phyloP scores from a whole-genome alignment of 2,329 filamentous ascomycete genomes.

The Aspergillus spinulosporus region DNA sequence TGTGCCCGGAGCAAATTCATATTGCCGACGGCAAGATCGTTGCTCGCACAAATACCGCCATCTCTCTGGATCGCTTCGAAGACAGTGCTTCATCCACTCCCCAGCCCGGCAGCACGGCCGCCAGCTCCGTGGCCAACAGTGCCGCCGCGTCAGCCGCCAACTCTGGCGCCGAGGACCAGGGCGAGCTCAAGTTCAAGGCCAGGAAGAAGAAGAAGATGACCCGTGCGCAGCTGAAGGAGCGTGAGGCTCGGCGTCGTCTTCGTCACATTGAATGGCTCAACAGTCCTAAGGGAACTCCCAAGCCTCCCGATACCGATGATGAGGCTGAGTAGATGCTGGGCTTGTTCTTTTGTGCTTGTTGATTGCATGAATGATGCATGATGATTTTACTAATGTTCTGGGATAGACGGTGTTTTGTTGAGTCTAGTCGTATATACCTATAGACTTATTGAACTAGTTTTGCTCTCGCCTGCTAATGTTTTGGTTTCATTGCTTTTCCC shows the following conservation, averaged over 20 bases:
- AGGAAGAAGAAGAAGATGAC: constrained; percentile 99
- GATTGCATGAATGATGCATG: constrained; percentile 12
- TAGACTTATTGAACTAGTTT: constrained; percentile 6
- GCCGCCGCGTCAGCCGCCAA: constrained; percentile 67
- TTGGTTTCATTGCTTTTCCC: not conserved
- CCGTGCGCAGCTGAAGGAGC: constrained; percentile 91
- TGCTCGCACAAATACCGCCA: constrained; percentile 73
- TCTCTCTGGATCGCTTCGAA: constrained; percentile 82
- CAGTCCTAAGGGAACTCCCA: constrained; percentile 79
- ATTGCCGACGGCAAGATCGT: constrained; percentile 85
- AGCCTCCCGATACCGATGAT: constrained; percentile 75
- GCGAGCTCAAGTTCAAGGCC: constrained; percentile 77
- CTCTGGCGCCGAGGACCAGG: constrained; percentile 78
- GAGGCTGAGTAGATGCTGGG: constrained; percentile 50
- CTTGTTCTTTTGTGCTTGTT: not conserved
- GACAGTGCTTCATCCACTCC: constrained; percentile 66
- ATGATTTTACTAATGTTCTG: constrained; percentile 12
- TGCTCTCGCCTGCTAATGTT: not conserved
- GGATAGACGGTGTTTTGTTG: constrained; percentile 13
- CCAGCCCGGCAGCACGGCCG: constrained; percentile 56
- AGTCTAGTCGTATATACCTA: constrained; percentile 13
- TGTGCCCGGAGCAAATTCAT: constrained; percentile 96
- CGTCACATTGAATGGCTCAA: constrained; percentile 81
- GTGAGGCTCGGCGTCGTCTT: constrained; percentile 80
- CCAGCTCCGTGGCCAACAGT: constrained; percentile 60